Conservation (phyloP, 1,284 basidiomycete genomes). For the Sporisorium graminicola region DNA sequence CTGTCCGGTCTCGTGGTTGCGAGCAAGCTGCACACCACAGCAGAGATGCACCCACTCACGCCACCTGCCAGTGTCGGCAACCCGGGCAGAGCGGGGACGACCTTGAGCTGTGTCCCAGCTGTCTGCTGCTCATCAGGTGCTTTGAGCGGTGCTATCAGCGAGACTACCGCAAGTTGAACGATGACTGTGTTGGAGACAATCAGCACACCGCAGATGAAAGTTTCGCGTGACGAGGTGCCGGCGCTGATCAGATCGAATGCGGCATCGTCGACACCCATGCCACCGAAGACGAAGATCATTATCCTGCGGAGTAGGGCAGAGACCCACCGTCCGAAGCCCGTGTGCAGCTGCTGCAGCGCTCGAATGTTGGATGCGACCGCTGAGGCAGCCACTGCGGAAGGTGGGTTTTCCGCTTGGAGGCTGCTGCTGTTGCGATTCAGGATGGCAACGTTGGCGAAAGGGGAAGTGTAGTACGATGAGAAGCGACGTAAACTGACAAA, state of each 20-base stretch:
- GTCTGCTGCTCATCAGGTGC: background rate
- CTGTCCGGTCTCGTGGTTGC: slow-evolving; percentile 12
- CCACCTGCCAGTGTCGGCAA: slow-evolving; percentile 31
- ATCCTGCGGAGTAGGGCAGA: slow-evolving; percentile 15
- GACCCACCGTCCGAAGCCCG: slow-evolving; percentile 18
- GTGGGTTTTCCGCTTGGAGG: background rate
- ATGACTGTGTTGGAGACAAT: slow-evolving; percentile 32
- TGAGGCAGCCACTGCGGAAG: background rate
- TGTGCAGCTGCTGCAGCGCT: slow-evolving; percentile 14
- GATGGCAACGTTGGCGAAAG: slow-evolving; percentile 8
- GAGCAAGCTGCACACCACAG: slow-evolving; percentile 9
- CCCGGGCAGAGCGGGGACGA: slow-evolving; percentile 17
- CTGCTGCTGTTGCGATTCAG: slow-evolving; percentile 4
- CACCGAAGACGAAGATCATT: slow-evolving; percentile 22
- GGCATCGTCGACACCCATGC: slow-evolving; percentile 20
- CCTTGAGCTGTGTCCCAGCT: background rate
- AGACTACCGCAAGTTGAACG: slow-evolving; percentile 27
- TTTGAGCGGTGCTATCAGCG: slow-evolving; percentile 22
- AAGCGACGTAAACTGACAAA: slow-evolving; percentile 13
- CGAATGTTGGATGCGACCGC: slow-evolving; percentile 5
- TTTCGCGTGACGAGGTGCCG: slow-evolving; percentile 37
- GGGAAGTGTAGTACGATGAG: slow-evolving; percentile 16
- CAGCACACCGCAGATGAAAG: slow-evolving; percentile 32
- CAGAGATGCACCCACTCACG: slow-evolving; percentile 10
- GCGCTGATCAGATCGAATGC: slow-evolving; percentile 32